A percentile compares a stretch with the other conserved stretches of the same genome.
These are phyloP conservation scores for Phytopythium litorale DNA, from an alignment of 352 stramenopile genomes.

Conservation along the genomic window DNA sequence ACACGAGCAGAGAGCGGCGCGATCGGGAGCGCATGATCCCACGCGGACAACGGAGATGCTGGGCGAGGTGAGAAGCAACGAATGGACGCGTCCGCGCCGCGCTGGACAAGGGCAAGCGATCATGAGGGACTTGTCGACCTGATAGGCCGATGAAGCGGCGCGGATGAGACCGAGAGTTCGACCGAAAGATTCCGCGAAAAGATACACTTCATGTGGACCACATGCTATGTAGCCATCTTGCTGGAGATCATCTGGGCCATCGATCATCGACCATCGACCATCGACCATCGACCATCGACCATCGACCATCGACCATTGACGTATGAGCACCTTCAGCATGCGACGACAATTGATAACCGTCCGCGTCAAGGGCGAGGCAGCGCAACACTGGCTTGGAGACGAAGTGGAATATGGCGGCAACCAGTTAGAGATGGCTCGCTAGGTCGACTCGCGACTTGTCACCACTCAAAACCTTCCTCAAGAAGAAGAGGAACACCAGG, in stretches of 20 bases:
- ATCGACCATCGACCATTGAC: too few relatives aligned
- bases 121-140: not conserved
- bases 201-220: constrained; percentile 1
- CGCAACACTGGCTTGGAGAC: not conserved
- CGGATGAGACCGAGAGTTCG: not conserved
- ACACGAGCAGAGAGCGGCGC: not conserved
- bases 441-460: not conserved
- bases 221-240: constrained; percentile 2
- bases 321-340: too few relatives aligned
- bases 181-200: not conserved
- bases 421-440: not conserved
- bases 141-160: not conserved
- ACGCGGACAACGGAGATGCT: not conserved
- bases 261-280: too few relatives aligned
- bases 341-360: too few relatives aligned
- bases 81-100: not conserved
- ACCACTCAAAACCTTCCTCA: not conserved
- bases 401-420: not conserved
- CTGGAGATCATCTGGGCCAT: not conserved
- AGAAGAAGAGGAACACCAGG: not conserved
- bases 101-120: not conserved
- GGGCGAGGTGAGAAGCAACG: not conserved
- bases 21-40: constrained; percentile 1
- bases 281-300: too few relatives aligned
- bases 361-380: too few relatives aligned